Percentiles rank a stretch among this genome's conserved stretches.
Conservation (phyloP, 1,284 basidiomycete species). For the Ustilago nuda region DNA sequence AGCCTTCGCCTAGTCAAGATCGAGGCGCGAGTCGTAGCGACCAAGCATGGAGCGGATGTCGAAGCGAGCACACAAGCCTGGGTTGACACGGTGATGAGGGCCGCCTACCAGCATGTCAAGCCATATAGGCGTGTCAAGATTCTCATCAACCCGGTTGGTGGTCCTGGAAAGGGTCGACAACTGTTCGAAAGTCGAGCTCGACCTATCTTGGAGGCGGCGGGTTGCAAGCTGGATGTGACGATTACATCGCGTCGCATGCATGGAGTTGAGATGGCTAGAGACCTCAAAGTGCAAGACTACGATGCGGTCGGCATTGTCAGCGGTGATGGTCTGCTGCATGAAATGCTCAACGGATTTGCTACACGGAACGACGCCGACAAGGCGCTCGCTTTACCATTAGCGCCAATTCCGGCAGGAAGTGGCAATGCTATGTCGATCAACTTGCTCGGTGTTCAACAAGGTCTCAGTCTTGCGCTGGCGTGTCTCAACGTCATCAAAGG, state of each 20-base stretch:
- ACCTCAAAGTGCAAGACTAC: conserved; percentile 74
- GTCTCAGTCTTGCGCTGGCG: conserved; percentile 72
- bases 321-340: conserved; percentile 89
- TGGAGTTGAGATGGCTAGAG: conserved; percentile 78
- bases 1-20: conserved; percentile 61
- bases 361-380: conserved; percentile 77
- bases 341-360: conserved; percentile 91
- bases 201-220: conserved; percentile 83
- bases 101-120: conserved; percentile 41
- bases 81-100: conserved; percentile 43
- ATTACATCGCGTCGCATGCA: conserved; percentile 75
- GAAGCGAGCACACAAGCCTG: conserved; percentile 38
- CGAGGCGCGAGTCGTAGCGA: conserved; percentile 46
- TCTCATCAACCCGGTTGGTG: conserved; percentile 89
- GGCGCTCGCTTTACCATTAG: conserved; percentile 81
- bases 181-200: conserved; percentile 78
- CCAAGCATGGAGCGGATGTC: conserved; percentile 20
- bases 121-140: conserved; percentile 70
- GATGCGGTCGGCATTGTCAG: conserved; percentile 83
- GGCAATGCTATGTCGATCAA: conserved; percentile 85
- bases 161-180: conserved; percentile 79
- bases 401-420: conserved; percentile 87
- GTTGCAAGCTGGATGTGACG: conserved; percentile 76
- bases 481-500: conserved; percentile 90
- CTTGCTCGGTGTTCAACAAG: conserved; percentile 71